Evolutionary conservation across 495 filamentous ascomycete genomes (phyloP), one percentile per base, ranked within the genome.

Genomic region (Xylaria scruposa): DNA sequence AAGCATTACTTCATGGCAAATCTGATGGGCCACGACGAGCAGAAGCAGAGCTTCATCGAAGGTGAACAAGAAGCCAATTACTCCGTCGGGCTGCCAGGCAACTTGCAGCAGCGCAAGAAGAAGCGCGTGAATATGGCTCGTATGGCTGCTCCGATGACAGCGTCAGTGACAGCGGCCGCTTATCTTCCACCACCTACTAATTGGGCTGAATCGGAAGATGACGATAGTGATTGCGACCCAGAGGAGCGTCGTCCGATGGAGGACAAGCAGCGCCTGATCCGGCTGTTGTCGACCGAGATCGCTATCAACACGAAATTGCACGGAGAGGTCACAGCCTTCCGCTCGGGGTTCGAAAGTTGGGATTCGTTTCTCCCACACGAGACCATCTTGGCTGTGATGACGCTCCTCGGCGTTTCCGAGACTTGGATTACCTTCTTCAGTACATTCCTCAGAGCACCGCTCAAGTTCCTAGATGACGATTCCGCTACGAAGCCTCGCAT

Each of bases 391-490:
- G 77, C 84, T 0, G 85, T 90, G 0, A 74, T 92, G 47, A 77
- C 80, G 8, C 91, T 89, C 79, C 89, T 93, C 70, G 90, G 89
- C 2, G 83, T 92, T 2, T 83, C 87, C 4, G 76, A 85, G 24
- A 84, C 79, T 33, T 92, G 90, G 90, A 78, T 90, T 53, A 77
- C 75, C 33, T 91, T 93, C 76, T 92, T 93, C 81, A 81, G 81
- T 40, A 83, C 71, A 1, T 92, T 90, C 70, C 81, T 92, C 3
- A 81, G 88, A 65, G 83, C 88, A 0, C 91, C 91, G 1, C 76
- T 92, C 29, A 88, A 84, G 68, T 91, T 92, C 67, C 72, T 80
- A 26, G 82, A 87, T 1, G 89, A 91, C 63, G 86, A 87, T 0
- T 67, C 72, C 13, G 76, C 82, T 0, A 75, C 76, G 26, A 80